These are phyloP conservation scores for Xylariaceae sp. DNA, from an alignment of 2,329 filamentous ascomycete species.

Conservation along the genomic window DNA sequence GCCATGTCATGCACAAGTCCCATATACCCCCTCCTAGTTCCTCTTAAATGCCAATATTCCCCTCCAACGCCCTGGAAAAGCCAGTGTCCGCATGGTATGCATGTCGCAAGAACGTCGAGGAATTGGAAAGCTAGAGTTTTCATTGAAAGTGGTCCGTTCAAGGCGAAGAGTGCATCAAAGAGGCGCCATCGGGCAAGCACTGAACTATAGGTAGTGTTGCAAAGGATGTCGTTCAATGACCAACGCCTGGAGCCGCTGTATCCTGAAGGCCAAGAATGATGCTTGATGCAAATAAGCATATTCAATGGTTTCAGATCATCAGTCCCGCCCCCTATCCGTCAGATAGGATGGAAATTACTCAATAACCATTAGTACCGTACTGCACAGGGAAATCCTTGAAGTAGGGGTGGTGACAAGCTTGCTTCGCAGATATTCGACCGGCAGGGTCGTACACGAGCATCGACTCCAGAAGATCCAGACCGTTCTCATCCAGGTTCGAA, in stretches of 20 bases:
- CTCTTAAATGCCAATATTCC: slow-evolving; percentile 21
- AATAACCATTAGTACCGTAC: slow-evolving; percentile 29
- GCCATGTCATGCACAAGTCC: slow-evolving; percentile 15
- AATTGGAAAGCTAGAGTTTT: slow-evolving; percentile 11
- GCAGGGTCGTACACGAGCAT: slow-evolving; percentile 89
- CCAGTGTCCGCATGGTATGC: slow-evolving; percentile 20
- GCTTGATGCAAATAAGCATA: slow-evolving; percentile 22
- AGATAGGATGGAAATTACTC: slow-evolving; percentile 1
- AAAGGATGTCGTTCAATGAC: slow-evolving; percentile 8
- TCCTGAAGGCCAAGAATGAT: slow-evolving; percentile 33
- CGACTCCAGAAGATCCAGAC: slow-evolving; percentile 67
- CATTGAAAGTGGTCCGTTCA: slow-evolving; percentile 8
- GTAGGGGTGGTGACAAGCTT: slow-evolving; percentile 82
- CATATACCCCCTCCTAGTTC: slow-evolving; percentile 15
- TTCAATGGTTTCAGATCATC: slow-evolving; percentile 16
- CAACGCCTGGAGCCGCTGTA: slow-evolving; percentile 24
- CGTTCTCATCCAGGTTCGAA: slow-evolving; percentile 70
- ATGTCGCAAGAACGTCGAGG: slow-evolving; percentile 21
- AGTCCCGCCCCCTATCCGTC: slow-evolving; percentile 3
- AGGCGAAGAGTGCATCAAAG: slow-evolving; percentile 6
- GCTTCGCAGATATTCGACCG: slow-evolving; percentile 85
- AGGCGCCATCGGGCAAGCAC: slow-evolving; percentile 8
- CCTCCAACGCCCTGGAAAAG: slow-evolving; percentile 24
- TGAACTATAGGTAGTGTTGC: slow-evolving; percentile 6
- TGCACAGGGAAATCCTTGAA: slow-evolving; percentile 54